A percentile compares a stretch with the other conserved stretches of the same genome.
Evolutionary conservation across 805 yeast genomes (phyloP).

Genomic region (Saturnispora ahearnii): DNA sequence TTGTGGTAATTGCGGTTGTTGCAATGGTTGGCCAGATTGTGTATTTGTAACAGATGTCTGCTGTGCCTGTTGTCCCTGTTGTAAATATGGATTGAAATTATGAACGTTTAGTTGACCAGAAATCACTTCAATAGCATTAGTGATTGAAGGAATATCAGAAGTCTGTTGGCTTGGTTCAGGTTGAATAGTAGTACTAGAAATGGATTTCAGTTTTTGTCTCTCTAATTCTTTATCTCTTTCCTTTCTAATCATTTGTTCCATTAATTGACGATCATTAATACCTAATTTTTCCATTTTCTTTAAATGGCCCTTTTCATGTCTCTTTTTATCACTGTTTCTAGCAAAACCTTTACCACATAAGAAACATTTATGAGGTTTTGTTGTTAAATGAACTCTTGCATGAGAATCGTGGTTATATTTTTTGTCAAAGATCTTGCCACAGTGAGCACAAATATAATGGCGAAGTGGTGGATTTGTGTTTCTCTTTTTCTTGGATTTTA

Average conservation of each 20-base stretch:
- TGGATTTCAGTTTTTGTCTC: conserved; percentile 7
- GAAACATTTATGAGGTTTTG: conserved; percentile 13
- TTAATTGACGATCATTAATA: conserved; percentile 5
- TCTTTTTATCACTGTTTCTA: conserved; percentile 12
- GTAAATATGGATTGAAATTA: conserved; percentile 1
- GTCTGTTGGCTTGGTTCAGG: neutral
- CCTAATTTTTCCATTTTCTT: conserved; percentile 8
- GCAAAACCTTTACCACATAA: conserved; percentile 14
- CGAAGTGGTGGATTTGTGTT: neutral
- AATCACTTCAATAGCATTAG: conserved; percentile 7
- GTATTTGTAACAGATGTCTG: neutral
- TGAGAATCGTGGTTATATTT: conserved; percentile 16
- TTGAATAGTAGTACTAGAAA: conserved; percentile 5
- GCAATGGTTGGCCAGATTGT: neutral
- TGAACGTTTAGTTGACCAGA: conserved; percentile 8
- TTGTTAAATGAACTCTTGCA: conserved; percentile 11
- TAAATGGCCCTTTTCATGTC: conserved; percentile 13
- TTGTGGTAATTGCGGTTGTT: neutral
- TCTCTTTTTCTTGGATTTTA: neutral
- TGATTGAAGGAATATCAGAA: conserved; percentile 4
- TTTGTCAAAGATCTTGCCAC: conserved; percentile 13
- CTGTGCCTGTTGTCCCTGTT: conserved; percentile 3
- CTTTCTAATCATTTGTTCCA: conserved; percentile 9
- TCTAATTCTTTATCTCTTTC: conserved; percentile 9
- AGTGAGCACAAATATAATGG: conserved; percentile 10